Base-by-base conservation (phyloP, 2,329 filamentous ascomycete genomes). In the Neofusicoccum kwambonambiense region DNA sequence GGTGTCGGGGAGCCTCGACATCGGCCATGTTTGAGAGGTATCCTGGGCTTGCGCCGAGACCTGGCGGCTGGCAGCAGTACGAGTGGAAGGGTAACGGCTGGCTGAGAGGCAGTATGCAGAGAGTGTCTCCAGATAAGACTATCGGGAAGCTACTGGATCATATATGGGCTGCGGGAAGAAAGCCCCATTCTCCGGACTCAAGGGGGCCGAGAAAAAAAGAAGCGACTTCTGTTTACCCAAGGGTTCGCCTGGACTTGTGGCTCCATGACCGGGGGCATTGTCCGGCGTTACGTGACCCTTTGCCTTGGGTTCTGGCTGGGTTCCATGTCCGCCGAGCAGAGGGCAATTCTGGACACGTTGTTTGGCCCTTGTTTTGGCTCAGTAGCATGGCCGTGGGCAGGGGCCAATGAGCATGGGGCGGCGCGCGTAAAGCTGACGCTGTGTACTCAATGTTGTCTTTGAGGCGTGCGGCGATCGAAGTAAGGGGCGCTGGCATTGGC, bases 381-480 rank as follows among this genome's bases (percentile, higher is more conserved):
- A 58, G 62, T 37, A 56, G 52, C 51, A 50, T 58, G 51, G 51
- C 51, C 50, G 13, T 22, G 4, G 42, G 62, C 41, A 31, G 51
- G 27, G 44, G 44, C 62, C 62, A 64, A 64, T 64, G 31, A 42
- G 62, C 51, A 44, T 17, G 34, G 31, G 51, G 52, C 51, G 19
- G 51, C 42, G 62, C 42, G 62, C 62, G 62, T 44, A 64, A 64
- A 57, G 51, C 52, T 64, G 62, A 64, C 52, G 62, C 51, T 58
- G 51, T 64, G 62, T 15, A 41, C 51, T 64, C 35, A 45, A 58
- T 50, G 58, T 50, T 57, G 49, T 64, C 62, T 64, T 49, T 58
- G 44, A 58, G 62, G 62, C 52, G 62, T 64, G 62, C 42, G 62
- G 62, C 62, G 62, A 64, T 64, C 62, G 52, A 64, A 64, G 62